Percentiles rank a stretch among this genome's conserved stretches.
Evolutionary conservation across 768 basidiomycete species (phyloP).

Genomic region (Basidioascus undulatus): DNA sequence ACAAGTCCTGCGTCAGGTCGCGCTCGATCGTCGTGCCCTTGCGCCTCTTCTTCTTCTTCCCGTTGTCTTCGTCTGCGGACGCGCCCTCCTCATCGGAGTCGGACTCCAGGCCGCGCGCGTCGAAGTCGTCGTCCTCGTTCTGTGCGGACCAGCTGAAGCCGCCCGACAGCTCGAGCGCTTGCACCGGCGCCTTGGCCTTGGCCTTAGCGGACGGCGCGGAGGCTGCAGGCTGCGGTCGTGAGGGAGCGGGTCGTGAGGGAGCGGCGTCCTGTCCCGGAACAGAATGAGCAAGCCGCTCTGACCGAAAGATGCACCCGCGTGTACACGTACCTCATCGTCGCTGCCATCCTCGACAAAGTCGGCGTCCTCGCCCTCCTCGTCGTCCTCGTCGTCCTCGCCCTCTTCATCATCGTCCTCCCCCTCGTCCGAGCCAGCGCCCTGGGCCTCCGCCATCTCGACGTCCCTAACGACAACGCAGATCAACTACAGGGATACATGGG

Average conservation of each 20-base stretch:
- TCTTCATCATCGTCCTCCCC: slow-evolving; percentile 13
- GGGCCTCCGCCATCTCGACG: slow-evolving; percentile 4
- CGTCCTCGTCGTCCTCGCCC: slow-evolving; percentile 15
- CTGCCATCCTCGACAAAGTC: slow-evolving; percentile 5
- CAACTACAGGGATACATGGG: too few species aligned
- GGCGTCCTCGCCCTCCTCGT: slow-evolving; percentile 10
- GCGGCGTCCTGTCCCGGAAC: not conserved
- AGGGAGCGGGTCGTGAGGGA: too few species aligned
- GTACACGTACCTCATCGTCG: too few species aligned
- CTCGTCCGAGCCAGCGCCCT: slow-evolving; percentile 11
- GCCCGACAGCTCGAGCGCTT: too few species aligned
- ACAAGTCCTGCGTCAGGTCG: slow-evolving; percentile 70
- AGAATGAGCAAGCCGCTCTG: too few species aligned
- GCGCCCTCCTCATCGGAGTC: slow-evolving; percentile 2
- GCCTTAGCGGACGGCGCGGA: too few species aligned
- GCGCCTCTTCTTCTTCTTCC: slow-evolving; percentile 39
- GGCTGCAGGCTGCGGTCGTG: too few species aligned
- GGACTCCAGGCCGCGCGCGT: not conserved
- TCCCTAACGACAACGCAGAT: too few species aligned
- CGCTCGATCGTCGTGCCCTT: slow-evolving; percentile 33
- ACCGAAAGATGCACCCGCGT: too few species aligned
- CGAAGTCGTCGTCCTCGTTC: not conserved
- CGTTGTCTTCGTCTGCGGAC: slow-evolving; percentile 9
- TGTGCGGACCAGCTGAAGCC: too few species aligned
- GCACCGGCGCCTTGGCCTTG: too few species aligned